Base-by-base conservation (phyloP, 2,329 filamentous ascomycete genomes). In the Alternaria conjuncta region DNA sequence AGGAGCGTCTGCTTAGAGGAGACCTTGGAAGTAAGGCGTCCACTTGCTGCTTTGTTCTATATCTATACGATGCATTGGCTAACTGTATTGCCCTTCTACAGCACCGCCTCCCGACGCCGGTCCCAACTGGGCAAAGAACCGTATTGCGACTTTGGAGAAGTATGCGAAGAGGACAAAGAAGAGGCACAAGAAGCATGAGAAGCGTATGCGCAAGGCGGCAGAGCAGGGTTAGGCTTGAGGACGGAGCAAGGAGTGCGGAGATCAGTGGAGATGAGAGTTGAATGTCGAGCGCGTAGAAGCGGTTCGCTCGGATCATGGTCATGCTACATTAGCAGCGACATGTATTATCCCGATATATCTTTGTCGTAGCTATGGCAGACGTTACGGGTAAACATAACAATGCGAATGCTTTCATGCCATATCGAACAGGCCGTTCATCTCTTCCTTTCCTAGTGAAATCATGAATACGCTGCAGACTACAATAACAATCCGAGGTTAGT, bases 111-210 rank as follows among this genome's bases (percentile, higher is more conserved):
- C 21, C 20, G 49, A 26, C 55, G 55, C n/a, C 55, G 55, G 30
- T 50, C 55, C 55, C 6, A 59, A 63, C 20, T 63, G 60, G 60
- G 60, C 60, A 8, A 55, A 59, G 21, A 63, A 63, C 18, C 55
- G 60, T n/a, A 56, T 49, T 12, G 30, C 20, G 9, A 59, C 55
- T 13, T 32, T 63, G 23, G 28, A 21, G 6, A 58, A 55, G 50
- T 63, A 55, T 7, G 41, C 50, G n/a, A 41, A 56, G 45, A 30
- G n/a, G 26, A 23, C 58, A 2, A 54, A 51, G 43, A 45, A 54
- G 8, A 50, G 53, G n/a, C 59, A 57, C 32, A 56, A 57, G 59
- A 57, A 57, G 12, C 45, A 57, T 45, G 53, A 50, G 26, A 61
- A 61, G 23, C 20, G 28, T n/a, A 26, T 28, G 32, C 21, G 32